These are phyloP conservation scores for Neurospora hispaniola DNA, from an alignment of 495 filamentous ascomycete species.

Conservation along the genomic window DNA sequence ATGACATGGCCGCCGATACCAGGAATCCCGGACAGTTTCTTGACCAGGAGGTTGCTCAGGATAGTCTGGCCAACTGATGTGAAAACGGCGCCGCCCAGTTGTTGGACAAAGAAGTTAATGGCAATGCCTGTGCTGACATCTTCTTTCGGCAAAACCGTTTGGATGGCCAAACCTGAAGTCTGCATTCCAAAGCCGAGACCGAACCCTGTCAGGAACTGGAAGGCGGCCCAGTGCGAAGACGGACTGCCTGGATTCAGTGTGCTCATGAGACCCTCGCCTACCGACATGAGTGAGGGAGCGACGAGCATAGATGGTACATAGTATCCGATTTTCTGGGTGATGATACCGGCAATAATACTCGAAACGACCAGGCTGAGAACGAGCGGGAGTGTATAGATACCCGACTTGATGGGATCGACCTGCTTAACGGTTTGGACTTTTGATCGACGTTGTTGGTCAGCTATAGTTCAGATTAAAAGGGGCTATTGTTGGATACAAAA, in stretches of 20 bases:
- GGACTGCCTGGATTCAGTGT: conserved; percentile 47
- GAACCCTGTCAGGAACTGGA: conserved; percentile 60
- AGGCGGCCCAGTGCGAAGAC: conserved; percentile 56
- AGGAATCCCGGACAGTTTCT: conserved; percentile 33
- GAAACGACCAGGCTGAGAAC: conserved; percentile 41
- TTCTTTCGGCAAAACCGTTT: conserved; percentile 43
- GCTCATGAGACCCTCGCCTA: conserved; percentile 57
- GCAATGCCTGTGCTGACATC: conserved; percentile 54
- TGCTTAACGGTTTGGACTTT: conserved; percentile 61
- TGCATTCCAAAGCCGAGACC: conserved; percentile 69
- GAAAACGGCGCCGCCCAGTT: conserved; percentile 57
- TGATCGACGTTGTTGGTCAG: conserved; percentile 36
- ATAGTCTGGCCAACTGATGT: conserved; percentile 53
- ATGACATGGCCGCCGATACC: conserved; percentile 38
- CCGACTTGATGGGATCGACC: conserved; percentile 44
- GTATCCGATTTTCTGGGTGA: conserved; percentile 51
- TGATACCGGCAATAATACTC: conserved; percentile 38
- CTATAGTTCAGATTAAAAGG: conserved; percentile 25
- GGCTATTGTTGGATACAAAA: not conserved
- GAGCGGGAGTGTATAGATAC: conserved; percentile 50
- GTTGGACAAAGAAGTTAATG: conserved; percentile 56
- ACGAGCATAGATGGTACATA: conserved; percentile 57
- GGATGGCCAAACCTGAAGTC: conserved; percentile 51
- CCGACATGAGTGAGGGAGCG: conserved; percentile 46
- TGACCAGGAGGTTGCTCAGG: conserved; percentile 48